Percentiles rank a stretch among this genome's conserved stretches.
Conservation (phyloP, 306 rosid species). For the Acacia confusa region DNA sequence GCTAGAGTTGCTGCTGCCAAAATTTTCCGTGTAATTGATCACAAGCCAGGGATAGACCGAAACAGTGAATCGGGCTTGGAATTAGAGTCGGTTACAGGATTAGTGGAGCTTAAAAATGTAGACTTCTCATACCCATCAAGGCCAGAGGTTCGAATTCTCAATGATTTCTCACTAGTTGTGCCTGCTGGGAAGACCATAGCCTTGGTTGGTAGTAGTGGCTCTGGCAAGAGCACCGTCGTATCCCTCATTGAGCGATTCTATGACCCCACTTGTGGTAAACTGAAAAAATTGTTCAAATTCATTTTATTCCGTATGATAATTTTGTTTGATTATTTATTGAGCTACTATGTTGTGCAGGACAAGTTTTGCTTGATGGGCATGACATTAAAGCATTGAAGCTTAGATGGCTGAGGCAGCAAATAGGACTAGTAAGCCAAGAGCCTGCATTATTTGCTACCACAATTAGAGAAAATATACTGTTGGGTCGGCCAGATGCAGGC, state of each 20-base stretch:
- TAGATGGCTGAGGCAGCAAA: conserved; percentile 94
- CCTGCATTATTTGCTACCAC: conserved; percentile 97
- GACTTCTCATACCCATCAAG: conserved; percentile 92
- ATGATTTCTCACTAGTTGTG: conserved; percentile 68
- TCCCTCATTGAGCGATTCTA: conserved; percentile 96
- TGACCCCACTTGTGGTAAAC: conserved; percentile 81
- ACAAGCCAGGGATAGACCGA: conserved; percentile 78
- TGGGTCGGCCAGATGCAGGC: conserved; percentile 92
- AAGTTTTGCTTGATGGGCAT: conserved; percentile 85
- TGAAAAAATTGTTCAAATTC: background rate
- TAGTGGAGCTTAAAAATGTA: conserved; percentile 79
- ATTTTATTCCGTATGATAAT: background rate
- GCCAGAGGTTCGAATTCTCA: conserved; percentile 75
- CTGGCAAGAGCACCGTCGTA: conserved; percentile 97
- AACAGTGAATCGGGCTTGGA: conserved; percentile 76
- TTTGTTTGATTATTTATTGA: conserved; percentile 10
- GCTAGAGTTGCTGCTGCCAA: conserved; percentile 95
- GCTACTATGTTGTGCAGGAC: conserved; percentile 54
- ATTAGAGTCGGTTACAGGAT: conserved; percentile 74
- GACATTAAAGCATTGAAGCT: conserved; percentile 86
- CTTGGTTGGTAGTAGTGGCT: conserved; percentile 97
- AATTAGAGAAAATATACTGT: conserved; percentile 81
- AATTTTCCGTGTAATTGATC: conserved; percentile 81
- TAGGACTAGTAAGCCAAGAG: conserved; percentile 97
- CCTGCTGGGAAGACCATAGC: conserved; percentile 98